phyloP scores from a whole-genome alignment of 1,284 basidiomycete species.

The Neotropicomus parvogracilis region DNA sequence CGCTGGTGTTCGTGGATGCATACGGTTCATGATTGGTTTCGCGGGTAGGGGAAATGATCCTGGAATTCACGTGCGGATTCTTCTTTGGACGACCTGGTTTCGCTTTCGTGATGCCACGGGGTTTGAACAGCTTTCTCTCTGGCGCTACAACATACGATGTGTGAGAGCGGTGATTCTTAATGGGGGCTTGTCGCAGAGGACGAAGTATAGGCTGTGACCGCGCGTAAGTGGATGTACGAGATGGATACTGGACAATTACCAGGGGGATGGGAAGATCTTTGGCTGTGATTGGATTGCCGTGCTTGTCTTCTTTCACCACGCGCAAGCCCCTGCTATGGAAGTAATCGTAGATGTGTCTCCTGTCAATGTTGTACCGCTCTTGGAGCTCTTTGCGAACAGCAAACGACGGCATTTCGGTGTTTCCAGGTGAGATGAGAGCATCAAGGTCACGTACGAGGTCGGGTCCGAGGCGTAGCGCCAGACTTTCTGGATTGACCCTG shows the following conservation, averaged over 20 bases:
- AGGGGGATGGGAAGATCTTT: conserved; percentile 21
- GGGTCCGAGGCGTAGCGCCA: conserved; percentile 60
- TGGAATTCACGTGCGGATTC: conserved; percentile 5
- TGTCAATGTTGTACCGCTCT: conserved; percentile 61
- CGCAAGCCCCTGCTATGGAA: conserved; percentile 63
- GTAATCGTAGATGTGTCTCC: conserved; percentile 73
- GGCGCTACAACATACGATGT: conserved; percentile 13
- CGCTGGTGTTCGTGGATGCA: conserved; percentile 5
- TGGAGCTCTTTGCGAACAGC: conserved; percentile 65
- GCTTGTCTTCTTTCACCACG: conserved; percentile 64
- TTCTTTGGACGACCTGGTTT: conserved; percentile 32
- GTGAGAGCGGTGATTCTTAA: conserved; percentile 18
- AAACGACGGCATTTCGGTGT: conserved; percentile 67
- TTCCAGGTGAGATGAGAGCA: conserved; percentile 59
- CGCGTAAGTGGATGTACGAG: conserved; percentile 12
- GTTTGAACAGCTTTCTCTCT: conserved; percentile 19
- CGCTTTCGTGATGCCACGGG: conserved; percentile 30
- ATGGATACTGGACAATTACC: conserved; percentile 19
- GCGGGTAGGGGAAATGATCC: conserved; percentile 3
- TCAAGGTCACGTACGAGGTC: conserved; percentile 67
- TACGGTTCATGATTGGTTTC: conserved; percentile 9
- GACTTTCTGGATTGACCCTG: conserved; percentile 51
- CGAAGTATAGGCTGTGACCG: conserved; percentile 29
- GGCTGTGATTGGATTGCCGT: conserved; percentile 36
- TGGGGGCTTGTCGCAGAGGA: conserved; percentile 26